These are phyloP conservation scores for Triglochin maritima DNA, from an alignment of 106 monocot genomes.

Conservation along the genomic window DNA sequence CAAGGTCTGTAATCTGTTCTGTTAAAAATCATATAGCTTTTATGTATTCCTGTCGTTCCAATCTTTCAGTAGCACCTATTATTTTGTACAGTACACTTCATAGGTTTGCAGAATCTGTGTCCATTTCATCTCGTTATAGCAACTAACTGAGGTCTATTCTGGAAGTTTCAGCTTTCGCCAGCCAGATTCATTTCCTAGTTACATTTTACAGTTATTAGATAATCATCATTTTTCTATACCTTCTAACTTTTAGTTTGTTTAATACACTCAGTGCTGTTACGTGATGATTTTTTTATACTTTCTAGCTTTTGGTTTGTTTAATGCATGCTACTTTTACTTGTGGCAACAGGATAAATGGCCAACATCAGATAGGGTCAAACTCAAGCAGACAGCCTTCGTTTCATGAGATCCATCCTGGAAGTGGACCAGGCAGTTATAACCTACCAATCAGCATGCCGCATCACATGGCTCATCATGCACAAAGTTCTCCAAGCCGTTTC, in stretches of 20 bases:
- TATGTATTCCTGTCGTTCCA: background rate
- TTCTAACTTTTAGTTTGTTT: no score
- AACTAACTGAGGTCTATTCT: no score
- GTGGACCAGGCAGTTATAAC: background rate
- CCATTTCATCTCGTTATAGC: no score
- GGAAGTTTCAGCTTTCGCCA: no score
- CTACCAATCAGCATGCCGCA: conserved; percentile 2
- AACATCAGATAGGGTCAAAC: conserved; percentile 19
- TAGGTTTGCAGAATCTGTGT: no score
- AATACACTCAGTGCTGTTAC: no score
- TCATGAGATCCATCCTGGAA: conserved; percentile 34
- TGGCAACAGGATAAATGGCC: conserved; percentile 43
- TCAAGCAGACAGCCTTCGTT: conserved; percentile 15
- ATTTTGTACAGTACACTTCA: no score
- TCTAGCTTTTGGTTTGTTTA: no score
- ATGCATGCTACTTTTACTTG: background rate
- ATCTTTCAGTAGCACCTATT: background rate
- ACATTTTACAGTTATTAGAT: no score
- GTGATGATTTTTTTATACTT: no score
- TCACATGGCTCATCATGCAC: conserved; percentile 20
- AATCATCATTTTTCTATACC: no score
- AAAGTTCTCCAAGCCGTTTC: conserved; percentile 49
- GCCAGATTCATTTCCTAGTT: no score
- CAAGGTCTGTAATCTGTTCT: conserved; percentile 26
- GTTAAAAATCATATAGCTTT: background rate